Conservation (phyloP, 257 asterid species). For the Craterostigma plantagineum region DNA sequence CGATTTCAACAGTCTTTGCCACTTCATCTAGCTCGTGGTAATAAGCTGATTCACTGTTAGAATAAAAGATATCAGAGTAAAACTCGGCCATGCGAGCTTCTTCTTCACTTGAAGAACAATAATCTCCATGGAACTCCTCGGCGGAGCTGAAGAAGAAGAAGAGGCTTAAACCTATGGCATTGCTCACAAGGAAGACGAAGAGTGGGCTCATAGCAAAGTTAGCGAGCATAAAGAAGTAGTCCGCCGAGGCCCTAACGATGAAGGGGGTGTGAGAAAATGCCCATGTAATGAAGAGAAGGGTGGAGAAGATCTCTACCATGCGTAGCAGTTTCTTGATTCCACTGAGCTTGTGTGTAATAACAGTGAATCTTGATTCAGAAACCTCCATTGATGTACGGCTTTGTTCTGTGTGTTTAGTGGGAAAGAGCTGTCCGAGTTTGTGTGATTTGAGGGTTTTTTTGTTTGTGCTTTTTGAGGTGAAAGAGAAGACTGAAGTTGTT, state of each 20-base stretch:
- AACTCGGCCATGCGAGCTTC: constrained; percentile 11
- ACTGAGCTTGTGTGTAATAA: too few species aligned
- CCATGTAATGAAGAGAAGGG: constrained; percentile 27
- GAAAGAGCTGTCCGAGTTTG: too few species aligned
- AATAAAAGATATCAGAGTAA: constrained; percentile 12
- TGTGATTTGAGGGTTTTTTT: too few species aligned
- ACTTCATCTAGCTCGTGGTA: constrained; percentile 11
- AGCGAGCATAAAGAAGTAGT: too few species aligned
- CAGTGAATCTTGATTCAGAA: too few species aligned
- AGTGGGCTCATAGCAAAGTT: constrained; percentile 33
- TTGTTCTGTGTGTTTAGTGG: too few species aligned
- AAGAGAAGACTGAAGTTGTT: too few species aligned
- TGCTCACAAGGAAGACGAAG: constrained; percentile 45
- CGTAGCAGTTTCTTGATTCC: constrained; percentile 36
- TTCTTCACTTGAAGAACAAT: neutral
- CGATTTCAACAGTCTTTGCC: too few species aligned
- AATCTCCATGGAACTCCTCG: too few species aligned
- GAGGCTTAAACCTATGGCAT: constrained; percentile 45
- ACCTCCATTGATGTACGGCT: too few species aligned
- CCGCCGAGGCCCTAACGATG: constrained; percentile 38
- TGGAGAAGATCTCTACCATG: constrained; percentile 24
- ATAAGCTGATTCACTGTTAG: neutral
- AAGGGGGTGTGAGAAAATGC: constrained; percentile 27
- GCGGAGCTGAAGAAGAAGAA: constrained; percentile 34
- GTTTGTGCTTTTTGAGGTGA: too few species aligned